These are phyloP conservation scores for Pichia phayaonensis DNA, from an alignment of 805 yeast species.

Conservation along the genomic window DNA sequence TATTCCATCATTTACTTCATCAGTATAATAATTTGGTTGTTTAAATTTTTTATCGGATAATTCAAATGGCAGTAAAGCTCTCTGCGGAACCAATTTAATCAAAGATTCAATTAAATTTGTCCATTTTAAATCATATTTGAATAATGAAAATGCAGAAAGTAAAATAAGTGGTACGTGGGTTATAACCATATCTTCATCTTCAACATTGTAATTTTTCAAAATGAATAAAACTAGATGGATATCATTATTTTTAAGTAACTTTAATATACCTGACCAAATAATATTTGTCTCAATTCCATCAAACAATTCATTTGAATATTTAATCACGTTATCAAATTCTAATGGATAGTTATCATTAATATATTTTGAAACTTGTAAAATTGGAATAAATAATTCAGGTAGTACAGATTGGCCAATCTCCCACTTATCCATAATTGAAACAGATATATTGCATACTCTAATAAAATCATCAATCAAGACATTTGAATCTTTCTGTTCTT, in stretches of 20 bases:
- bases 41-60: constrained; percentile 27
- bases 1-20: constrained; percentile 11
- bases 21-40: constrained; percentile 5
- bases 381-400: constrained; percentile 61
- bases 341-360: constrained; percentile 15
- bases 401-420: constrained; percentile 76
- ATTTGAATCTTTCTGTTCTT: constrained; percentile 15
- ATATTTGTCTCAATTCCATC: constrained; percentile 77
- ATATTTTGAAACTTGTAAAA: constrained; percentile 41
- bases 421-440: constrained; percentile 87
- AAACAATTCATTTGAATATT: constrained; percentile 61
- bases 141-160: constrained; percentile 29
- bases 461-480: constrained; percentile 28
- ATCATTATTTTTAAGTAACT: constrained; percentile 33
- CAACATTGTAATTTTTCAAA: constrained; percentile 57
- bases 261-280: constrained; percentile 64
- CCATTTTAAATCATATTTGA: constrained; percentile 30
- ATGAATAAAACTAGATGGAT: constrained; percentile 51
- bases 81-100: constrained; percentile 50
- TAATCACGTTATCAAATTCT: constrained; percentile 39
- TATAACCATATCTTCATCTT: constrained; percentile 79
- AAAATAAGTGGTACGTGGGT: constrained; percentile 70
- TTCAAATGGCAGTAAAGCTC: constrained; percentile 52
- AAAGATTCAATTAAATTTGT: constrained; percentile 35
- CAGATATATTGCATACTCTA: constrained; percentile 54